Evolutionary conservation across 371 early-diverging fungal species (phyloP).

Genomic region (Nosema muscidifuracis): DNA sequence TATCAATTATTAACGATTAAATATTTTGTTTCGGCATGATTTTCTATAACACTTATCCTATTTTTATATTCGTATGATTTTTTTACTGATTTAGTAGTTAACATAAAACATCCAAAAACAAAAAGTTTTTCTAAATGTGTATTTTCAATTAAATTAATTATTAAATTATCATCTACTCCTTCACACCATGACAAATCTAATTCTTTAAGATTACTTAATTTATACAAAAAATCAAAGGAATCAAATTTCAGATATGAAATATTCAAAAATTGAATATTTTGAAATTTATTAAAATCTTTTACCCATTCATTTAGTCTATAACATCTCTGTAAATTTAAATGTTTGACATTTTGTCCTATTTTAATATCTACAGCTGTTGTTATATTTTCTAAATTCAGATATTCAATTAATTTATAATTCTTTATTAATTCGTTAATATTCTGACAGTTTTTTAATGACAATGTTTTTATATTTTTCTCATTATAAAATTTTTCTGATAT

Average conservation of each 20-base stretch:
- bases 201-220: constrained; percentile 10
- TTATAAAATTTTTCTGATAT: constrained; percentile 28
- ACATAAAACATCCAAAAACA: constrained; percentile 45
- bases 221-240: neutral
- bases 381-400: constrained; percentile 37
- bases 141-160: constrained; percentile 11
- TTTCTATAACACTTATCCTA: constrained; percentile 27
- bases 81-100: constrained; percentile 16
- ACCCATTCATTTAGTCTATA: neutral
- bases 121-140: constrained; percentile 21
- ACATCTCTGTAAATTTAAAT: constrained; percentile 12
- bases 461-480: neutral
- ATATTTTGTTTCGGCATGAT: constrained; percentile 44
- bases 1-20: constrained; percentile 7
- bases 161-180: constrained; percentile 12
- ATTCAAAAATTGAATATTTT: constrained; percentile 26
- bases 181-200: constrained; percentile 34
- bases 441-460: constrained; percentile 1
- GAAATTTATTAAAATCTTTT: neutral
- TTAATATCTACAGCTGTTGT: neutral
- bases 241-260: constrained; percentile 19
- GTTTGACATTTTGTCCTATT: neutral
- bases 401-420: constrained; percentile 19
- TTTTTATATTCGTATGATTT: constrained; percentile 19
- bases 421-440: neutral